Percentiles rank a stretch among this genome's conserved stretches.
Conservation (phyloP, 1,139 yeast genomes). For the Debaryomyces sp. region DNA sequence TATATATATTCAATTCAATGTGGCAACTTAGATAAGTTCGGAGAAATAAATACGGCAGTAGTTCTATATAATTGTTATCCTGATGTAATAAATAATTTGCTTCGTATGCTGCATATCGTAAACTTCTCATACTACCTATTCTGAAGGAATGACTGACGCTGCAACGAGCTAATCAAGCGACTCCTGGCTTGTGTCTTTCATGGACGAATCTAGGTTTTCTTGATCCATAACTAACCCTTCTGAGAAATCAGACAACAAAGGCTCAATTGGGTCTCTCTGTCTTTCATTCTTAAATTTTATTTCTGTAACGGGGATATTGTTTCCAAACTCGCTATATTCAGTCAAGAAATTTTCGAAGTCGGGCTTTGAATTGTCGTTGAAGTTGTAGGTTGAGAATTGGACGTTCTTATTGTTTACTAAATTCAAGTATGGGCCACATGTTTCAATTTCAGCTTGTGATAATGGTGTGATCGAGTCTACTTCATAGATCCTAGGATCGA, state of each 20-base stretch:
- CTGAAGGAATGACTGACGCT: background rate
- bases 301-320: constrained; percentile 14
- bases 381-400: constrained; percentile 33
- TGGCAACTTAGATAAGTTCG: background rate
- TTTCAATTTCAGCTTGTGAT: constrained; percentile 66
- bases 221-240: constrained; percentile 12
- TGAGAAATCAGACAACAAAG: constrained; percentile 1
- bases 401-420: constrained; percentile 46
- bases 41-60: background rate
- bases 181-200: background rate
- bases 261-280: background rate
- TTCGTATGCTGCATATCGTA: background rate
- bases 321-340: constrained; percentile 19
- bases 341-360: constrained; percentile 14
- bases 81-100: constrained; percentile 5
- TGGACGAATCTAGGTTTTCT: background rate
- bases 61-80: constrained; percentile 2
- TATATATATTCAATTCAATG: background rate
- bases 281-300: constrained; percentile 12
- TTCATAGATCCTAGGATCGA: constrained; percentile 13
- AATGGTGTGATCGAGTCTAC: constrained; percentile 36
- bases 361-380: constrained; percentile 12
- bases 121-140: background rate
- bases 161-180: background rate
- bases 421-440: constrained; percentile 58